Evolutionary conservation across 2,329 filamentous ascomycete species (phyloP).

Genomic region (Verticillium nubilum): DNA sequence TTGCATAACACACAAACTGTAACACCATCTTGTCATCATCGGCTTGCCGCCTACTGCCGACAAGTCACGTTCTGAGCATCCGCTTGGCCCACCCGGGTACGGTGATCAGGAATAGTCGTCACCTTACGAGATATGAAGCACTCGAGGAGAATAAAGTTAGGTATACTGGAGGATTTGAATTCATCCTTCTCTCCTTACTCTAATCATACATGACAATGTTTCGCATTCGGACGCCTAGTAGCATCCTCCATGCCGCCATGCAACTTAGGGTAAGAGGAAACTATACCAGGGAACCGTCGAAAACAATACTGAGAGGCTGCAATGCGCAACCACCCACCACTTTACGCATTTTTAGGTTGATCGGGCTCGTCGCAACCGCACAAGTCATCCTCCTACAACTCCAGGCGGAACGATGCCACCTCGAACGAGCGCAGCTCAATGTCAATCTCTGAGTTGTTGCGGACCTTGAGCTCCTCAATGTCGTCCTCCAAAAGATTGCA

Average conservation of each 20-base stretch:
- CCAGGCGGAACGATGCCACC: constrained; percentile 72
- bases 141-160: not conserved
- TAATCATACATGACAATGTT: not conserved
- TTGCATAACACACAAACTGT: not conserved
- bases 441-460: constrained; percentile 42
- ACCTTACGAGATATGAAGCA: not conserved
- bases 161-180: not conserved
- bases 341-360: not conserved
- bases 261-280: not conserved
- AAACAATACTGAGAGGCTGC: not conserved
- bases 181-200: not conserved
- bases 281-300: not conserved
- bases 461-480: constrained; percentile 55
- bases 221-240: not conserved
- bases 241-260: not conserved
- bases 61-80: not conserved
- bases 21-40: not conserved
- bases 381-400: constrained; percentile 31
- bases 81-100: not conserved
- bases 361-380: constrained; percentile 8
- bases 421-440: constrained; percentile 76
- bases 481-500: constrained; percentile 89
- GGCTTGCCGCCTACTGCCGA: not conserved
- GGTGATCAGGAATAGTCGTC: not conserved
- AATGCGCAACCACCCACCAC: constrained; percentile 2